Base-by-base conservation (phyloP, 202 grass and related monocot species). In the Bolboschoenoplectus hybrid region DNA sequence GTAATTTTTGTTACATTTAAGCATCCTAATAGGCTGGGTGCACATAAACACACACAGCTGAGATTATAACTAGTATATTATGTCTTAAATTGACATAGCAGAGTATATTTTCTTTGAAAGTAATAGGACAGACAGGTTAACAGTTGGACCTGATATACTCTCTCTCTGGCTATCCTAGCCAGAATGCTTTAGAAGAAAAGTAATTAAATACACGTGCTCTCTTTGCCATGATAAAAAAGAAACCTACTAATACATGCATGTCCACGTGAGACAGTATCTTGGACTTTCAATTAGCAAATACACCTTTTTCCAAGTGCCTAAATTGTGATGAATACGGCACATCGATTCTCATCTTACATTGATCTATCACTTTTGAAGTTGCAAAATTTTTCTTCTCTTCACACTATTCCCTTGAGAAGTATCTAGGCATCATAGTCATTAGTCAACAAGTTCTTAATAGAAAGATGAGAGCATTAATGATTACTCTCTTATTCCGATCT, bases 291-390 rank as follows among this genome's bases (percentile, higher is more conserved):
- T 65, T 47, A 14, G 53, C 16, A 49, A 49, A 82, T 82, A 40
- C 60, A 63, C 32, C 45, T 46, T 82, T 82, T 49, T 67, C 20
- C n/a, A 81, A 43, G 44, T 81, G 77, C 57, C 77, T 62, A 67
- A 74, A n/a, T 74, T 74, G 38, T 43, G 38, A 81, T n/a, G 57
- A 62, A 40, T 60, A 39, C 9, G 32, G 3, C 38, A 17, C 52
- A 80, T 26, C 26, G 26, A 26, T 26, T 26, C 26, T 26, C 26
- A 26, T 60, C 55, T 80, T 57, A 41, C 55, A 80, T 26, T 26
- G 26, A 26, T 80, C 44, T 81, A 60, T 81, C 56, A 12, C 34
- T 51, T 49, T 53, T 26, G 44, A 50, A 81, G 6, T 3, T 81
- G 76, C 41, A 20, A 19, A 62, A 43, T 32, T 52, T 79, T 61